These are phyloP conservation scores for Castanea mollissima DNA, from an alignment of 306 rosid genomes.

Conservation along the genomic window DNA sequence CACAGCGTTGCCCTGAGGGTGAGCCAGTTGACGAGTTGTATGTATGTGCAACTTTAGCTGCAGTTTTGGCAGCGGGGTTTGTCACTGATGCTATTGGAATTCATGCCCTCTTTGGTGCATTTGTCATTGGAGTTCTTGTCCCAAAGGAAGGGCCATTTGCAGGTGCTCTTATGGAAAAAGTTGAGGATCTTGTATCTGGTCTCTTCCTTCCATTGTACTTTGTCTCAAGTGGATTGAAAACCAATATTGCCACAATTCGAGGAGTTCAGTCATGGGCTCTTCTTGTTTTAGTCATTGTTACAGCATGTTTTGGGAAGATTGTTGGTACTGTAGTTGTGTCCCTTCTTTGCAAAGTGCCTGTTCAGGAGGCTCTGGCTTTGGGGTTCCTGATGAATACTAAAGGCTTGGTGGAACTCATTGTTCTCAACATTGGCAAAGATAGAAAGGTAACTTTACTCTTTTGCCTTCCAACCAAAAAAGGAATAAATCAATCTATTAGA, in stretches of 20 bases:
- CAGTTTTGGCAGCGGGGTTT: conserved; percentile 79
- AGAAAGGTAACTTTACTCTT: conserved; percentile 54
- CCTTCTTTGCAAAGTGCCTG: conserved; percentile 49
- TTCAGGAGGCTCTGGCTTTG: conserved; percentile 58
- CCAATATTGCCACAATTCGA: conserved; percentile 65
- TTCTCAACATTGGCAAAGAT: conserved; percentile 89
- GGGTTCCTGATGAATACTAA: conserved; percentile 88
- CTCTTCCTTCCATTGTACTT: conserved; percentile 78
- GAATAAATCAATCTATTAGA: background rate
- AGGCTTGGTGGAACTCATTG: conserved; percentile 92
- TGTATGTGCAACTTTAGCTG: conserved; percentile 62
- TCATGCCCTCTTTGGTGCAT: conserved; percentile 93
- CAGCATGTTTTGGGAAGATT: conserved; percentile 86
- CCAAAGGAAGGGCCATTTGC: conserved; percentile 81
- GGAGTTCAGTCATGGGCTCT: conserved; percentile 88
- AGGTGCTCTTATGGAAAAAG: conserved; percentile 71
- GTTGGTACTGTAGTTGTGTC: conserved; percentile 67
- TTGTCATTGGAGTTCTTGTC: conserved; percentile 70
- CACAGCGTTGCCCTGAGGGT: conserved; percentile 62
- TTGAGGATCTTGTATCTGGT: conserved; percentile 89
- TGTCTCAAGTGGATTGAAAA: conserved; percentile 90
- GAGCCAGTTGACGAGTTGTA: conserved; percentile 67
- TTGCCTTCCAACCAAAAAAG: background rate
- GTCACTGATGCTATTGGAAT: conserved; percentile 80
- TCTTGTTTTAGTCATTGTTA: conserved; percentile 58